Evolutionary conservation across 2,329 filamentous ascomycete genomes (phyloP), one percentile per base, ranked within the genome.

Genomic region (Pseudopyrenochaeta lycopersici): DNA sequence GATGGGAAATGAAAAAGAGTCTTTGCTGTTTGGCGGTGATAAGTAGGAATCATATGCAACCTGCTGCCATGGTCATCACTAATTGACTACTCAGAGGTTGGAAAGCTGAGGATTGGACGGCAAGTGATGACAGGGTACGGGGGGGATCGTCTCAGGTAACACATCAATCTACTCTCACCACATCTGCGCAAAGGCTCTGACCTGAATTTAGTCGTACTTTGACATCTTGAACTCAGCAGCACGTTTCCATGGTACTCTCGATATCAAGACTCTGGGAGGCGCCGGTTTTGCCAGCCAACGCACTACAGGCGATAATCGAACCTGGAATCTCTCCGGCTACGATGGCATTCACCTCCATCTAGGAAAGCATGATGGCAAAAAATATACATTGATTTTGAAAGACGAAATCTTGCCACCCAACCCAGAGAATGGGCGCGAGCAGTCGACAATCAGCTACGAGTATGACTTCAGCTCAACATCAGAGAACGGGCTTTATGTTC

Each of bases 271-370:
- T 0, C 85, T 95, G 0, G 90, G 90, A 21, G 90, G 90, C 27
- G 91, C 91, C 1, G 91, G 91, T 4, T 95, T 96, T 70, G 91
- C 91, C 9, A 91, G 88, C 4, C 91, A 94, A 71, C 84, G 88
- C 41, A 92, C 88, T 4, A 82, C 80, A 3, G 75, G 75, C 33
- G 84, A 86, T 7, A 77, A 82, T 33, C 75, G 81, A 12, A 76
- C 77, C 20, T 90, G 89, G 83, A 84, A 95, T 64, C 76, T 95
- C 7, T 83, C 82, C 1, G 68, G 63, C 10, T 89, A 87, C 63
- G 81, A 85, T 40, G 90, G 89, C 2, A 75, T 92, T 20, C 73
- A 81, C 58, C 62, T 92, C 4, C 69, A 79, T 33, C 68, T 90
- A 5, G 73, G 68, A 6, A 72, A 79, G 40, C 78, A 81, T 15